phyloP scores from a whole-genome alignment of 371 early-diverging fungal genomes.

The Parasitella parasitica region DNA sequence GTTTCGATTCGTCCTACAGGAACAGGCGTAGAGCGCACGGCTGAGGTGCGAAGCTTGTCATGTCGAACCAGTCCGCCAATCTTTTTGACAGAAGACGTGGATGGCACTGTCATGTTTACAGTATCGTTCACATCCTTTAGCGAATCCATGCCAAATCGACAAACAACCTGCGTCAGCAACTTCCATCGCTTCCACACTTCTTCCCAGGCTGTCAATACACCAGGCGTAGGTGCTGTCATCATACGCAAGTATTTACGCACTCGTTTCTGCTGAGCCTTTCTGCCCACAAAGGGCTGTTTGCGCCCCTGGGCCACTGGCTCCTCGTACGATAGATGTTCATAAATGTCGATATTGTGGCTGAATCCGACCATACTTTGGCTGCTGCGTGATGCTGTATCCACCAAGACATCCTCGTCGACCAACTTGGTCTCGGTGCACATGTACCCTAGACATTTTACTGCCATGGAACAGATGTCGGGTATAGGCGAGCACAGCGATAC shows the following conservation, averaged over 20 bases:
- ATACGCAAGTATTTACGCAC: constrained; percentile 67
- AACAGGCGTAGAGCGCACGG: constrained; percentile 7
- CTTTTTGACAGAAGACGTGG: constrained; percentile 17
- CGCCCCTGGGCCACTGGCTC: constrained; percentile 25
- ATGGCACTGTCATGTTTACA: neutral
- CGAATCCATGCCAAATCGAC: constrained; percentile 23
- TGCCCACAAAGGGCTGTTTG: constrained; percentile 53
- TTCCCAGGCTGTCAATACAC: constrained; percentile 80
- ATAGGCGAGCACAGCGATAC: constrained; percentile 72
- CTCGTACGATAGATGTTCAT: constrained; percentile 61
- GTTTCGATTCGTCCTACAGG: constrained; percentile 25
- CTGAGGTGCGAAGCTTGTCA: constrained; percentile 7
- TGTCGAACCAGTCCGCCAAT: constrained; percentile 27
- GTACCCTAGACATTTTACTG: constrained; percentile 53
- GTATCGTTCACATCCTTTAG: constrained; percentile 9
- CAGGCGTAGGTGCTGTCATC: constrained; percentile 64
- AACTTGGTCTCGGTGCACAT: constrained; percentile 58
- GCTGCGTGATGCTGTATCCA: constrained; percentile 12
- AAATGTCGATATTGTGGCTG: constrained; percentile 67
- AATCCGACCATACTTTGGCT: constrained; percentile 51
- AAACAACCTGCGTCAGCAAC: constrained; percentile 34
- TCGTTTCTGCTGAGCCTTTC: constrained; percentile 75
- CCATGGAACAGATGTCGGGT: constrained; percentile 63
- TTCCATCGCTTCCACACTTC: constrained; percentile 81
- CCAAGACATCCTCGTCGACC: constrained; percentile 45